Base-by-base conservation (phyloP, 305 asterid species). In the Rubia tinctorum region DNA sequence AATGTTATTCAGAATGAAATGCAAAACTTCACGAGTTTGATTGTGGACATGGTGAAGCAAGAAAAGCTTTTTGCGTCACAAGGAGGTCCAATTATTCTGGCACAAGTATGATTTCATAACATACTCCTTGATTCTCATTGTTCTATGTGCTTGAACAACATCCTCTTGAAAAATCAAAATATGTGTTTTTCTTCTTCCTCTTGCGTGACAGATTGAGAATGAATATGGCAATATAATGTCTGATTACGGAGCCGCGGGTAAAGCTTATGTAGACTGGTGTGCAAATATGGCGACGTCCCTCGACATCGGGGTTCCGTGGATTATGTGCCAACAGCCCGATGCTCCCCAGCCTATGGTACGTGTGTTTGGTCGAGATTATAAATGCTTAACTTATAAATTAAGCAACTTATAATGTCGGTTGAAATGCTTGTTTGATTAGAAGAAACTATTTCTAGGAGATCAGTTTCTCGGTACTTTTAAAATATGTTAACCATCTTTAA, bases 21-120 rank as follows among this genome's bases (percentile, higher is more conserved):
- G 98, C 82, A 82, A 77, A 90, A 87, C 65, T 92, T 92, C 67
- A 90, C 94, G 0, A 73, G 84, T 2, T 65, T 85, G 27, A 92
- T 92, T 10, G 94, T 90, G 13, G 84, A 90, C 22, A 90, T 85
- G 96, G 71, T 86, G n/a, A 88, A 92, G 45, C 34, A 84, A 47
- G 97, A 90, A 75, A 89, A 81, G 17, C 84, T 90, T 8, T 90
- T 92, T 79, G 96, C 96, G 10, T 88, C 93, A 13, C 98, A 90
- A 87, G 98, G 96, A 67, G 98, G 98, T 10, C 98, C 98, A 0
- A 86, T 92, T 44, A 88, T 92, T 43, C 81, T 92, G 17, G 90
- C 96, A 2, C 97, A 89, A 89, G 95, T 88, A 27, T 43, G 14
- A 9, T 47, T 47, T 47, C 15, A 3, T 47, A 11, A 8, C 5